Evolutionary conservation across 805 yeast genomes (phyloP), one percentile per base, ranked within the genome.

Genomic region (Starmerella etchellsii): DNA sequence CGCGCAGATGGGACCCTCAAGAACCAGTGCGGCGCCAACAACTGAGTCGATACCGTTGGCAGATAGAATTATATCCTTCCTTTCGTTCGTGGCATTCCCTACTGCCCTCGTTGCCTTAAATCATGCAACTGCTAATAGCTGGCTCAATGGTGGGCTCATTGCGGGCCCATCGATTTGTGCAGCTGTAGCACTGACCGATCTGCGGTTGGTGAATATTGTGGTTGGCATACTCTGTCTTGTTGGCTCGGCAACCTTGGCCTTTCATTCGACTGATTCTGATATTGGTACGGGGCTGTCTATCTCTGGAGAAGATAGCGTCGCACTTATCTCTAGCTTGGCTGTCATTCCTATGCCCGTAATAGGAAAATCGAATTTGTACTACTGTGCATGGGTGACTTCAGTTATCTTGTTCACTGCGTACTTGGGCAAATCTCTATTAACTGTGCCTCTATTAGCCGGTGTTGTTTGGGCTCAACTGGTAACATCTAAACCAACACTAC

Each of bases 21-120:
- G 10, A 10, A 23, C 10, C 10, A 23, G 25, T 10, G 10, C 25
- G 25, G 25, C 25, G 31, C n/a, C 31, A 15, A 13, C 31, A 13
- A 28, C 6, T 27, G 32, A 25, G 20, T 10, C 38, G 23, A 33
- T 38, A 11, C 26, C 44, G 29, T 27, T 30, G 27, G 11, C 31
- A 26, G 43, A 48, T 31, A 25, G 44, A 22, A 15, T 35, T 8
- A 30, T 37, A 3, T 23, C 45, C 4, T 13, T 31, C 27, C 43
- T 45, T 4, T 36, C 44, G 16, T 43, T 36, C 22, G 22, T 34
- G 11, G 44, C 48, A 16, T 36, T 48, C 13, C 46, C 44, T 21
- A 38, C 40, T 13, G 41, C 47, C 10, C 29, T 41, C 10, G 34
- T 37, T 11, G 46, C 48, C 6, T 19, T 41, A n/a, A 13, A 27